A percentile compares a stretch with the other conserved stretches of the same genome.
Evolutionary conservation across 1,284 basidiomycete species (phyloP).

Genomic region (Apiotrichum akiyoshidainum): DNA sequence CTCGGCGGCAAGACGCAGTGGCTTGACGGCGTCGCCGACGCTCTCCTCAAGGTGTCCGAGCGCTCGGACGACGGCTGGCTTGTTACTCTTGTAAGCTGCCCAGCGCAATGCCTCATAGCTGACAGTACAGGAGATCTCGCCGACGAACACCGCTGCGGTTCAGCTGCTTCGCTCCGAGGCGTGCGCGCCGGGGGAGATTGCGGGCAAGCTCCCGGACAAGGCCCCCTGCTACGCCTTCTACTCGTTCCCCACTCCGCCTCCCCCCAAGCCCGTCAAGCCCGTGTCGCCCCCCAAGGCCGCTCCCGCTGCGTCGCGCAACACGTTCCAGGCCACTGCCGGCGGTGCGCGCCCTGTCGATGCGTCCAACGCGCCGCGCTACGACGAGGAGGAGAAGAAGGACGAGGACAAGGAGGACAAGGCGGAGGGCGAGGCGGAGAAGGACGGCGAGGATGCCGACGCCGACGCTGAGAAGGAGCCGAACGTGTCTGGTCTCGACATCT

Average conservation of each 20-base stretch:
- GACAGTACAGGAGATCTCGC: slow-evolving; percentile 33
- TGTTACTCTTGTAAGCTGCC: slow-evolving; percentile 61
- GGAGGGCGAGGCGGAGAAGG: slow-evolving; percentile 12
- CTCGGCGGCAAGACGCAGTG: slow-evolving; percentile 57
- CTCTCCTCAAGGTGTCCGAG: slow-evolving; percentile 59
- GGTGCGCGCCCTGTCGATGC: slow-evolving; percentile 31
- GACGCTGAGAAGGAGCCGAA: slow-evolving; percentile 12
- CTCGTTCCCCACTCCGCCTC: slow-evolving; percentile 59
- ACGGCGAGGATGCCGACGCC: slow-evolving; percentile 10
- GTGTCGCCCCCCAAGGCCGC: slow-evolving; percentile 11
- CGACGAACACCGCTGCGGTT: slow-evolving; percentile 28
- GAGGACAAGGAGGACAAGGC: slow-evolving; percentile 6
- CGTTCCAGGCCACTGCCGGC: slow-evolving; percentile 43
- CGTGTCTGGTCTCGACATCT: slow-evolving; percentile 10
- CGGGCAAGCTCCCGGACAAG: slow-evolving; percentile 43
- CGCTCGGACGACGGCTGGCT: slow-evolving; percentile 56
- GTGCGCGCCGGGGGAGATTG: slow-evolving; percentile 51
- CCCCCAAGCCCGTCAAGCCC: slow-evolving; percentile 21
- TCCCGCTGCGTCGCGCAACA: slow-evolving; percentile 29
- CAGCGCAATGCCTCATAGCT: not conserved
- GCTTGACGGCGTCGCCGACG: slow-evolving; percentile 62
- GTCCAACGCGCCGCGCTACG: slow-evolving; percentile 17
- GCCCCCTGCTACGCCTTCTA: slow-evolving; percentile 64
- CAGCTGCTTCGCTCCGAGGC: slow-evolving; percentile 40
- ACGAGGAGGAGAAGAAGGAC: slow-evolving; percentile 9